A percentile compares a stretch with the other conserved stretches of the same genome.
These are phyloP conservation scores for Naganishia liquefaciens DNA, from an alignment of 1,284 basidiomycete genomes.

Conservation along the genomic window DNA sequence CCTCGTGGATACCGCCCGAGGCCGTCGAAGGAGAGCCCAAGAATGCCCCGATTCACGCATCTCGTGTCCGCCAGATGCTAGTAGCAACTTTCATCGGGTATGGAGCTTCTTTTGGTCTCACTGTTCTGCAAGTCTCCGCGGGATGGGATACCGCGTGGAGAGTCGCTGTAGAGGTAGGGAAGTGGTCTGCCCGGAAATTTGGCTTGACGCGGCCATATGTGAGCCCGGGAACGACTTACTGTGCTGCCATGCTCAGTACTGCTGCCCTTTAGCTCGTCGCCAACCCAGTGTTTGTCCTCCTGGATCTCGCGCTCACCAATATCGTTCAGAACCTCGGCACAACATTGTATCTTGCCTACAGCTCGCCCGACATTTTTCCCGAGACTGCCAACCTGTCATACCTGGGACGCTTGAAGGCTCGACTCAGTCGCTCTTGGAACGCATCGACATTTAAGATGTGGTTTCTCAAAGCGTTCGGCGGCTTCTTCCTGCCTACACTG, in stretches of 20 bases:
- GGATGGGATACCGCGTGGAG: conserved; percentile 9
- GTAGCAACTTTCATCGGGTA: background rate
- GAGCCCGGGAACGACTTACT: no score
- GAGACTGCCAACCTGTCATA: conserved; percentile 4
- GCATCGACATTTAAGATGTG: background rate
- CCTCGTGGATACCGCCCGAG: background rate
- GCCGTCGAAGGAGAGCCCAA: background rate
- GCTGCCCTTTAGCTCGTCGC: conserved; percentile 3
- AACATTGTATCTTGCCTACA: conserved; percentile 10
- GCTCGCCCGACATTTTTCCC: background rate
- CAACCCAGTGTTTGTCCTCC: conserved; percentile 10
- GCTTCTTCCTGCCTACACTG: background rate
- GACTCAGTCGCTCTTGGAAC: conserved; percentile 1
- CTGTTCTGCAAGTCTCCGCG: background rate
- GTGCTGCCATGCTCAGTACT: background rate
- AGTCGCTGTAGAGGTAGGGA: background rate
- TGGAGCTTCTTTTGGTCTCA: conserved; percentile 3
- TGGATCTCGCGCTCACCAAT: background rate
- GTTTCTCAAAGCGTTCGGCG: conserved; percentile 8
- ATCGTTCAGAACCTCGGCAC: background rate
- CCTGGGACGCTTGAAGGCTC: background rate
- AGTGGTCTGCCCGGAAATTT: conserved; percentile 4
- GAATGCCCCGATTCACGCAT: background rate
- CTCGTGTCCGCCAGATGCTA: background rate
- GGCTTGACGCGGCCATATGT: background rate